Evolutionary conservation across 2,329 filamentous ascomycete species (phyloP).

Genomic region (Aspergillus sp.): DNA sequence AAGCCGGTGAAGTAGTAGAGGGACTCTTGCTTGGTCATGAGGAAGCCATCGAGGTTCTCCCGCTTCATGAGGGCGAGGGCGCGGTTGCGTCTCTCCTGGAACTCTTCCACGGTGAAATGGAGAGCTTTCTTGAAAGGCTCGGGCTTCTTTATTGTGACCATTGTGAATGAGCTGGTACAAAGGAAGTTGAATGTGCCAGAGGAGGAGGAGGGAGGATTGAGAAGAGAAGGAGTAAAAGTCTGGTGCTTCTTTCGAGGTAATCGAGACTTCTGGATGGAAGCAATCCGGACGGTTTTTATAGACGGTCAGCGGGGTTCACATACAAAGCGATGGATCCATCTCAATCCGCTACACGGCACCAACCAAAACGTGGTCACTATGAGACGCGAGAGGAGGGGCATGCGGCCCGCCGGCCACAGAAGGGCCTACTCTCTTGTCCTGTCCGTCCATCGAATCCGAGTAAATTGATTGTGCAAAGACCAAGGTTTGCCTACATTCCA

Average conservation of each 20-base stretch:
- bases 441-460: too few species aligned
- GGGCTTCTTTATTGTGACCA: not conserved
- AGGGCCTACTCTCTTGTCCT: too few species aligned
- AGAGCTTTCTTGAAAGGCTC: conserved; percentile 21
- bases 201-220: not conserved
- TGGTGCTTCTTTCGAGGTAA: too few species aligned
- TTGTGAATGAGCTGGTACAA: conserved; percentile 7
- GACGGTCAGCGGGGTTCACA: not conserved
- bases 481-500: too few species aligned
- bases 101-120: conserved; percentile 18
- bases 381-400: not conserved
- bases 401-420: too few species aligned
- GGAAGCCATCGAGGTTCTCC: conserved; percentile 26
- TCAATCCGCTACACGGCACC: not conserved
- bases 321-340: not conserved
- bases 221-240: not conserved
- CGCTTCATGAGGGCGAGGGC: conserved; percentile 20
- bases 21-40: conserved; percentile 28
- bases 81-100: conserved; percentile 13
- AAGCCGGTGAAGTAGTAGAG: conserved; percentile 22
- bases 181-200: not conserved
- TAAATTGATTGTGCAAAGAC: too few species aligned
- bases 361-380: too few species aligned
- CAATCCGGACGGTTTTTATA: not conserved
- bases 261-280: not conserved